Percentiles rank a stretch among this genome's conserved stretches.
Evolutionary conservation across 192 early-diverging fungal genomes (phyloP).

Genomic region (Coemansia sp.): DNA sequence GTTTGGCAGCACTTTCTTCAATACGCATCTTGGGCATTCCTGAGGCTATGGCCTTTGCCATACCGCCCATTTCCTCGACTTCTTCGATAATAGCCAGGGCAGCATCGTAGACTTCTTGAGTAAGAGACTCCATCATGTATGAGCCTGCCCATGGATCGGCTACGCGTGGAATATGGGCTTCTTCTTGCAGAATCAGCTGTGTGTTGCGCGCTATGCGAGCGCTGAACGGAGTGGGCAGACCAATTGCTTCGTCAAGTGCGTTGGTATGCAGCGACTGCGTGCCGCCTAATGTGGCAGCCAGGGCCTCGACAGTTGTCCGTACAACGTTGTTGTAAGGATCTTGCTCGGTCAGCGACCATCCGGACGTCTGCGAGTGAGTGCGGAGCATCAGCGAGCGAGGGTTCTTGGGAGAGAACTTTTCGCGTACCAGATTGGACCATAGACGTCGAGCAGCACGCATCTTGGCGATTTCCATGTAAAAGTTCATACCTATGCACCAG

Average conservation of each 20-base stretch:
- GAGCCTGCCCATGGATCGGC: conserved; percentile 92
- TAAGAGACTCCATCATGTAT: conserved; percentile 92
- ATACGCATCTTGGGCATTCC: conserved; percentile 89
- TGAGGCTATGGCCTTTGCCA: conserved; percentile 85
- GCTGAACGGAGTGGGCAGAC: conserved; percentile 79
- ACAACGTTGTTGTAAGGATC: conserved; percentile 92
- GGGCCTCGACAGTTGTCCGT: conserved; percentile 84
- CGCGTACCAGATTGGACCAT: conserved; percentile 77
- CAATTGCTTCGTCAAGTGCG: conserved; percentile 87
- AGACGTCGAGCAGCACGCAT: conserved; percentile 84
- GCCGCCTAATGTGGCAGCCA: conserved; percentile 88
- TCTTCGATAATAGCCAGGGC: conserved; percentile 74
- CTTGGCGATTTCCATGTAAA: conserved; percentile 94
- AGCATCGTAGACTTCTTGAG: conserved; percentile 71
- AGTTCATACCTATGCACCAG: conserved; percentile 93
- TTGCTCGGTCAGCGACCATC: conserved; percentile 90
- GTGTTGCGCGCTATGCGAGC: conserved; percentile 90
- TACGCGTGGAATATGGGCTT: conserved; percentile 83
- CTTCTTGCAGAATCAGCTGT: conserved; percentile 85
- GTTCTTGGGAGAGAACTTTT: conserved; percentile 81
- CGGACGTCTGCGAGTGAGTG: conserved; percentile 90
- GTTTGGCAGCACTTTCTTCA: conserved; percentile 83
- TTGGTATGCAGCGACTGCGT: conserved; percentile 95
- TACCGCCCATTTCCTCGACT: conserved; percentile 82
- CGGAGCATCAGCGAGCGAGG: conserved; percentile 78